A percentile compares a stretch with the other conserved stretches of the same genome.
phyloP scores from a whole-genome alignment of 192 early-diverging fungal species.

The Podila clonocystis region DNA sequence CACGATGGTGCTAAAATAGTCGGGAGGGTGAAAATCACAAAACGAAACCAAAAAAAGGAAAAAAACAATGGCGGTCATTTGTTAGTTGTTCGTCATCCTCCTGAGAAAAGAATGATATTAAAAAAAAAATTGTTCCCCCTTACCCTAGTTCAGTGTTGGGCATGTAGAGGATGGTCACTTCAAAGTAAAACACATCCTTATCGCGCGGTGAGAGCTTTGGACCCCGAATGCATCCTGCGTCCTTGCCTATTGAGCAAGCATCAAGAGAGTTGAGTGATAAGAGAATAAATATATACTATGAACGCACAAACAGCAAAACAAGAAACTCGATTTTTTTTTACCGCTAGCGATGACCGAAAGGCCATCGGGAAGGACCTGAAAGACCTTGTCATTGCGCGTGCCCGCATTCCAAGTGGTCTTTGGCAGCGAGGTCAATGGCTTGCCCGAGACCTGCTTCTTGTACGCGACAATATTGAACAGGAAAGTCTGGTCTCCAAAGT shows the following conservation, averaged over 20 bases:
- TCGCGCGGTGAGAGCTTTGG: slow-evolving; percentile 48
- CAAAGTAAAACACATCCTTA: slow-evolving; percentile 50
- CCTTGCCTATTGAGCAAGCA: slow-evolving; percentile 14
- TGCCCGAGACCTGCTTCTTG: slow-evolving; percentile 39
- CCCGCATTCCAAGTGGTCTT: slow-evolving; percentile 38
- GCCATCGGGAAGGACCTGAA: slow-evolving; percentile 26
- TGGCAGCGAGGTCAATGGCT: background rate
- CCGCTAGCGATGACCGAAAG: slow-evolving; percentile 40
- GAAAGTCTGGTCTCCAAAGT: slow-evolving; percentile 52
- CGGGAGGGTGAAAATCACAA: too few relatives aligned
- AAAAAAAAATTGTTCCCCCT: background rate
- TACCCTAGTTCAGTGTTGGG: slow-evolving; percentile 34
- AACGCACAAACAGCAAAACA: background rate
- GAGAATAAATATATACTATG: background rate
- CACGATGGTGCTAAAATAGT: slow-evolving; percentile 18
- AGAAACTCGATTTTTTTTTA: background rate
- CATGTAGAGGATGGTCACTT: slow-evolving; percentile 41
- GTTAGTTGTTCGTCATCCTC: too few relatives aligned
- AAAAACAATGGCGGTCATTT: background rate
- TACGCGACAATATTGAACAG: slow-evolving; percentile 46
- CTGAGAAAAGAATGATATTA: background rate
- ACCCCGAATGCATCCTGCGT: slow-evolving; percentile 42
- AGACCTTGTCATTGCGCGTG: slow-evolving; percentile 24
- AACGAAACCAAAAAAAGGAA: too few relatives aligned
- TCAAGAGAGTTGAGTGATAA: background rate